Evolutionary conservation across 805 yeast genomes (phyloP), one percentile per base, ranked within the genome.

Genomic region (Jamesozyma jinghongensis): DNA sequence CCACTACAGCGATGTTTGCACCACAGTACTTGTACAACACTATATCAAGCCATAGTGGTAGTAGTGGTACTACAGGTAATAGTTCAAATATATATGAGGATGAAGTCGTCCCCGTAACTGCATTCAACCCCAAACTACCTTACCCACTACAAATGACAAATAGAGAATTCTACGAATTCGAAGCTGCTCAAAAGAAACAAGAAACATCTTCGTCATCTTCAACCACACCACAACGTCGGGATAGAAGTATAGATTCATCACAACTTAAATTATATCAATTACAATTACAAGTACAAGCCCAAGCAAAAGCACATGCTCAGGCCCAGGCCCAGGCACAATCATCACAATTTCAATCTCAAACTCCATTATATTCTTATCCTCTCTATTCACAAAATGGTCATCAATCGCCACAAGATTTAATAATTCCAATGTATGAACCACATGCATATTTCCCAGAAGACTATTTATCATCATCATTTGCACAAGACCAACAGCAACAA

Each of bases 91-190:
- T 17, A 26, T 26, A 20, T 14, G 48, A 43, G 8, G 50, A 53
- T 8, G 55, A 50, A 19, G 37, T 46, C 14, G 45, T 42, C 3
- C 48, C 41, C 12, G 50, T 50, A 14, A 37, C 50, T 2, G 36
- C 43, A 7, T 32, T 43, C 22, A 44, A 43, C 14, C 40, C 40
- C 13, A 18, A 19, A 19, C 19, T 7, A 16, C 34, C 32, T 13
- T 38, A 38, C 19, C 36, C 51, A 11, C 35, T 43, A n/a, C 46
- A 38, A 32, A 40, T 56, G 48, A 52, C 57, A 1, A 56, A 52
- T 39, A 49, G 51, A 16, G 55, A 55, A 29, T 50, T 43, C 34
- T 56, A 56, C 41, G 45, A 44, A 14, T 34, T 12, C n/a, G 31
- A 28, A 28, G 13, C 37, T 14, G 18, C 32, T 16, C 37, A 17